A percentile compares a stretch with the other conserved stretches of the same genome.
phyloP scores from a whole-genome alignment of 441 rosid genomes.

The Pelargonium cotyledonis region DNA sequence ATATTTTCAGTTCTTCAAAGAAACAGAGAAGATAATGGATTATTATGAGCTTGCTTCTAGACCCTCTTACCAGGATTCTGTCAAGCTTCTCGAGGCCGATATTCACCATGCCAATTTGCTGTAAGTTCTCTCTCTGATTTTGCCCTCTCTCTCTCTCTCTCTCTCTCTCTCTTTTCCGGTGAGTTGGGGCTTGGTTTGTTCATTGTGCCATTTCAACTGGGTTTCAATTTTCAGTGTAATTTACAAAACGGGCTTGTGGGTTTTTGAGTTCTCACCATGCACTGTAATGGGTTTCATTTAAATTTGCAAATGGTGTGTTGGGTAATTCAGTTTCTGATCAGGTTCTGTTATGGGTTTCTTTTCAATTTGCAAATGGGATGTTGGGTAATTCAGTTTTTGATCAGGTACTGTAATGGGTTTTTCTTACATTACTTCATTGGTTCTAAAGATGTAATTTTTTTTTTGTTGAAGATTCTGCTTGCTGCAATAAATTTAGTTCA shows the following conservation, averaged over 20 bases:
- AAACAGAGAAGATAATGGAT: slow-evolving; percentile 28
- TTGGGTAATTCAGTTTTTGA: too few species aligned
- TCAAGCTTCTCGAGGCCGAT: slow-evolving; percentile 45
- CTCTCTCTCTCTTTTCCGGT: too few species aligned
- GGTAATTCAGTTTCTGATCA: background rate
- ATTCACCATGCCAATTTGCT: slow-evolving; percentile 51
- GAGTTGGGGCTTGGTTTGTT: slow-evolving; percentile 14
- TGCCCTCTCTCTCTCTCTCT: background rate
- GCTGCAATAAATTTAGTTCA: too few species aligned
- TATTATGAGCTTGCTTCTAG: slow-evolving; percentile 31
- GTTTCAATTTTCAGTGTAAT: slow-evolving; percentile 12
- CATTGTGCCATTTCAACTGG: slow-evolving; percentile 10
- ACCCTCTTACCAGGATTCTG: slow-evolving; percentile 42
- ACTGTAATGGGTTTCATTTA: background rate
- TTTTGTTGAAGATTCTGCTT: too few species aligned
- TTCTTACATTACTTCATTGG: too few species aligned
- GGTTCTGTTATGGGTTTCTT: slow-evolving; percentile 3
- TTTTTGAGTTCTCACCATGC: background rate
- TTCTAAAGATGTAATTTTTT: too few species aligned
- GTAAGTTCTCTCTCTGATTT: slow-evolving; percentile 29
- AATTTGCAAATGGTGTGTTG: background rate
- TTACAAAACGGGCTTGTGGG: background rate
- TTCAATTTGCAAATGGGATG: too few species aligned
- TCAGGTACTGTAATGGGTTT: too few species aligned
- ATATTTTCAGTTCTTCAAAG: too few species aligned